These are phyloP conservation scores for Xylaria sp. DNA, from an alignment of 2,329 filamentous ascomycete genomes.

Conservation along the genomic window DNA sequence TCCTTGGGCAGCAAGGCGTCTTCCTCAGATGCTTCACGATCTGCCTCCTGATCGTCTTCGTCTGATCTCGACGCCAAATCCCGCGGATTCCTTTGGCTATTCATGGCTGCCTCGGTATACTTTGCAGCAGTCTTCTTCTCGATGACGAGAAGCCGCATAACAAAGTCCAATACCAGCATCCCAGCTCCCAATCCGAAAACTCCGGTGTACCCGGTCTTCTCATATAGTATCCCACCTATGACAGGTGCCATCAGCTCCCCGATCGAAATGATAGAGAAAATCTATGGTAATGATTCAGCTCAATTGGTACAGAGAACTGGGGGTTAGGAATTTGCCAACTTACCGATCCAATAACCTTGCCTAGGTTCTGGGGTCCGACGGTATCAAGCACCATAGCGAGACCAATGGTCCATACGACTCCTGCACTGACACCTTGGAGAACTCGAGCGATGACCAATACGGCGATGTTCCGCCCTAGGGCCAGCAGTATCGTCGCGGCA, in stretches of 20 bases:
- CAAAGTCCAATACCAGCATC: slow-evolving; percentile 66
- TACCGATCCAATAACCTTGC: slow-evolving; percentile 68
- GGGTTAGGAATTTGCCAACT: not conserved
- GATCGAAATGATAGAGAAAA: slow-evolving; percentile 68
- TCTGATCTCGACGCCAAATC: slow-evolving; percentile 33
- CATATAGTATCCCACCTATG: slow-evolving; percentile 68
- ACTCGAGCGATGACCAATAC: slow-evolving; percentile 62
- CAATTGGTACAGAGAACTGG: not conserved
- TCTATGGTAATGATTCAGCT: slow-evolving; percentile 44
- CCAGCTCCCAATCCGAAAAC: slow-evolving; percentile 67
- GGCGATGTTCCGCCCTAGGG: slow-evolving; percentile 58
- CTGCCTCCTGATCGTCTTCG: slow-evolving; percentile 30
- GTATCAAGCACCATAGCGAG: slow-evolving; percentile 68
- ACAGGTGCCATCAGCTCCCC: slow-evolving; percentile 67
- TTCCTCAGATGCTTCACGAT: slow-evolving; percentile 49
- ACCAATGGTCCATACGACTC: slow-evolving; percentile 65
- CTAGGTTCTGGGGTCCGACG: slow-evolving; percentile 63
- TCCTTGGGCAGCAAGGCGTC: slow-evolving; percentile 53
- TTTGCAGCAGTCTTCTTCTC: slow-evolving; percentile 67
- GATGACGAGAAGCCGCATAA: slow-evolving; percentile 68
- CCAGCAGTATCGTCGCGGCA: slow-evolving; percentile 64
- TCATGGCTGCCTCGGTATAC: slow-evolving; percentile 49
- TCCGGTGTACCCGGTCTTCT: slow-evolving; percentile 65
- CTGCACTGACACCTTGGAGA: slow-evolving; percentile 66
- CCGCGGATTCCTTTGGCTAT: slow-evolving; percentile 38